A percentile compares a stretch with the other conserved stretches of the same genome.
Conservation (phyloP, 805 yeast genomes). For the Barnettozyma populi region DNA sequence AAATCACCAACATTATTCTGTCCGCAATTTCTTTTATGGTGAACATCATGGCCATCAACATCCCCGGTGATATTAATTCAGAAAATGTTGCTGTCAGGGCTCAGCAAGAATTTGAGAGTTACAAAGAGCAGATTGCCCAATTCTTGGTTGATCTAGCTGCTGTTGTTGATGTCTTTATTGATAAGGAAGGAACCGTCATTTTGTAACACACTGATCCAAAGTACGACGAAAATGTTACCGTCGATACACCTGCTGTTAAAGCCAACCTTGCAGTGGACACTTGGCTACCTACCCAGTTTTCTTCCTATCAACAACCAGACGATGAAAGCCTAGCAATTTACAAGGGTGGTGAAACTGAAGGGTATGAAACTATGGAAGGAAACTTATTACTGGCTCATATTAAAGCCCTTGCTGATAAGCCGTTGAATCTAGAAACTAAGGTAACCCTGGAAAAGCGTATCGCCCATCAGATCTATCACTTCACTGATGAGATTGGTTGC, state of each 20-base stretch:
- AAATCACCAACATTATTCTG: too few relatives aligned
- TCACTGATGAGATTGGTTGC: too few relatives aligned
- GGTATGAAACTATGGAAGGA: background rate
- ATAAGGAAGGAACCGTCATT: background rate
- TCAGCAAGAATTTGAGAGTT: background rate
- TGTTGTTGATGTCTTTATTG: background rate
- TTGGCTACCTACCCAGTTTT: background rate
- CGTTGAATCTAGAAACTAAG: too few relatives aligned
- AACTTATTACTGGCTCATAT: background rate
- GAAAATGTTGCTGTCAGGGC: background rate
- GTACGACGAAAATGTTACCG: background rate
- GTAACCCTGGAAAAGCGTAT: too few relatives aligned
- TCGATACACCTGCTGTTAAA: background rate
- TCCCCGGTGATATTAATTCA: too few relatives aligned
- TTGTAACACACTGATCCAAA: background rate
- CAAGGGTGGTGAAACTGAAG: background rate
- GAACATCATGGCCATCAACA: too few relatives aligned
- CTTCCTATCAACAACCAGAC: background rate
- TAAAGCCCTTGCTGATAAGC: background rate
- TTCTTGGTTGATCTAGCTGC: background rate
- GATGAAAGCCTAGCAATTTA: background rate
- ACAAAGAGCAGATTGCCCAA: background rate
- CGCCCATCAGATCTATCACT: too few relatives aligned
- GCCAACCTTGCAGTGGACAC: background rate
- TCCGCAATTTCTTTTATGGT: too few relatives aligned